A percentile compares a stretch with the other conserved stretches of the same genome.
Conservation (phyloP, 2,329 filamentous ascomycete genomes). For the Pyricularia grisea region DNA sequence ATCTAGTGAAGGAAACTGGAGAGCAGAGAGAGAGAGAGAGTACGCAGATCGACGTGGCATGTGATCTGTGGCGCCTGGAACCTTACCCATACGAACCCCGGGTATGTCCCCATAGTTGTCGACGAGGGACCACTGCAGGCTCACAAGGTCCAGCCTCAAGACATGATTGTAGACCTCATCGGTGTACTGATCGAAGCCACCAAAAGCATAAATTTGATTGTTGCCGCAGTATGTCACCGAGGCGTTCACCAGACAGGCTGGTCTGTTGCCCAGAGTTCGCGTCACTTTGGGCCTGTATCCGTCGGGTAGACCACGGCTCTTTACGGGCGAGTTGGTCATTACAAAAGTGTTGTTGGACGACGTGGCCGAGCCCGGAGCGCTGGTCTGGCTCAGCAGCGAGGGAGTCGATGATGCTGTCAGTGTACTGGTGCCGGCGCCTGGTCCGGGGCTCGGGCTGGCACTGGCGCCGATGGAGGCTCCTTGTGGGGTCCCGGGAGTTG, state of each 20-base stretch:
- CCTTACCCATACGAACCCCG: constrained; percentile 86
- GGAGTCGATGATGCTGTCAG: background rate
- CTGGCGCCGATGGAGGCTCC: background rate
- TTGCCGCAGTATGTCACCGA: constrained; percentile 98
- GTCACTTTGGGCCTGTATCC: constrained; percentile 79
- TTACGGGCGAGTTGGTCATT: constrained; percentile 78
- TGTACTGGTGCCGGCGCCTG: background rate
- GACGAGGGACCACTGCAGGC: constrained; percentile 87
- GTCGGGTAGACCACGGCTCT: constrained; percentile 55
- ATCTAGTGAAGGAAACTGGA: constrained; percentile 7
- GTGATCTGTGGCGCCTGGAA: background rate
- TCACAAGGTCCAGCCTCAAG: constrained; percentile 74
- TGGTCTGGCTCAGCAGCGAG: background rate
- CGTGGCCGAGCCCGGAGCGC: constrained; percentile 26
- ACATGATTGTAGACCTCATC: constrained; percentile 99
- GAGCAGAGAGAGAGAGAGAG: constrained; percentile 6
- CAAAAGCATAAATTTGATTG: constrained; percentile 96
- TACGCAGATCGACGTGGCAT: constrained; percentile 3
- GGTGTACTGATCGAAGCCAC: constrained; percentile 96
- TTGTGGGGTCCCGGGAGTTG: background rate
- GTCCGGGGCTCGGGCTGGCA: background rate
- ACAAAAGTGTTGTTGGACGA: constrained; percentile 75
- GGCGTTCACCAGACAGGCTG: constrained; percentile 92
- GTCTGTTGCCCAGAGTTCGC: constrained; percentile 68
- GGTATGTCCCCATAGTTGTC: constrained; percentile 99